These are phyloP conservation scores for Allium sativum DNA, from an alignment of 106 monocot species.

Conservation along the genomic window DNA sequence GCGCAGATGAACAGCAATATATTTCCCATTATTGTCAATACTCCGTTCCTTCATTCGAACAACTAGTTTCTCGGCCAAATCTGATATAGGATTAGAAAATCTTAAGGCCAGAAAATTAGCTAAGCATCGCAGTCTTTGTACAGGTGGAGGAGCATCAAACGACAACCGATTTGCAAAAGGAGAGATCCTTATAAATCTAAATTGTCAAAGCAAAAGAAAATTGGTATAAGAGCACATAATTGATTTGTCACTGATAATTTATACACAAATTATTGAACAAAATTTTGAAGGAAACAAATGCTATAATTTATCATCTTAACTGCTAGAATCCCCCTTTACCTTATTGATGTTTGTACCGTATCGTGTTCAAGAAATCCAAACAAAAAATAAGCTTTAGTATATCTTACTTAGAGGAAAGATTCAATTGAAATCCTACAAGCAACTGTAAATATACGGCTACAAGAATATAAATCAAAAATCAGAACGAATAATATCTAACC, in stretches of 20 bases:
- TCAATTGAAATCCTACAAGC: no score
- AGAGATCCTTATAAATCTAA: conserved; percentile 95
- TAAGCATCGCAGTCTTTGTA: conserved; percentile 88
- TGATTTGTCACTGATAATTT: no score
- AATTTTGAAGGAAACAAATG: no score
- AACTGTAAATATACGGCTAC: neutral
- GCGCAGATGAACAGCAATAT: conserved; percentile 95
- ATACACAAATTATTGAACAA: no score
- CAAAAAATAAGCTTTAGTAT: no score
- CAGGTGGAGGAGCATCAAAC: conserved; percentile 58
- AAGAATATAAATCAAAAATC: neutral
- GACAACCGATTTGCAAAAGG: conserved; percentile 99
- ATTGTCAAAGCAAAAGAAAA: neutral
- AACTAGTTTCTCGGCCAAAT: conserved; percentile 65
- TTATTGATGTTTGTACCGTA: no score
- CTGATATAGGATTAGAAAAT: conserved; percentile 78
- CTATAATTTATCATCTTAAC: no score
- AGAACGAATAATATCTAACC: conserved; percentile 12
- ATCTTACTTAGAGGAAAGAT: no score
- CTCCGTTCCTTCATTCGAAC: conserved; percentile 76
- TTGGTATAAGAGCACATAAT: no score
- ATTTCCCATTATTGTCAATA: conserved; percentile 51
- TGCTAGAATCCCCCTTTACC: no score
- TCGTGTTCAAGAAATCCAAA: no score
- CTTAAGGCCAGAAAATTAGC: conserved; percentile 85